Evolutionary conservation across 129 eudicot genomes (phyloP), one percentile per base, ranked within the genome.

Genomic region (Helianthus tuberosus): DNA sequence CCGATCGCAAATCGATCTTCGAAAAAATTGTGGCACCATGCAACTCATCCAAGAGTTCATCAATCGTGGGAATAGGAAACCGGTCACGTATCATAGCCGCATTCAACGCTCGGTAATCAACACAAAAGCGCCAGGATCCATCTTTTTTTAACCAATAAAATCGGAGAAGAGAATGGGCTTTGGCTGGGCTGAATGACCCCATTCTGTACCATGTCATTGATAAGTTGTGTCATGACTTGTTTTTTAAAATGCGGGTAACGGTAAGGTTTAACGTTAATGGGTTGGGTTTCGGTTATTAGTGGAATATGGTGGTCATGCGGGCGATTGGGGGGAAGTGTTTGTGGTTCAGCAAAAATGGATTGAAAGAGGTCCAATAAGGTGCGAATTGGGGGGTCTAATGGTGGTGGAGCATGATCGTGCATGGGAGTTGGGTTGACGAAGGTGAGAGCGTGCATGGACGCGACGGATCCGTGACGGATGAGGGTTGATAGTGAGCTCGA

Each of bases 191-290:
- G n/a, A 6, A 53, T 53, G 0, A 53, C n/a, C 5, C 60, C 60
- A 6, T 53, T 17, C 2, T n/a, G 3, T 2, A 53, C 10, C 60
- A 53, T 53, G 14, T n/a, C 27, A 3, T 2, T 7, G 8, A 15
- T 53, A 6, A 53, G 20, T 38, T n/a, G 17, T 1, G 69, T 64
- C 51, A 38, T 64, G 2, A 64, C 39, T 14, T 64, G 68, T 16
- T 64, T 64, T 14, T 38, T 27, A 11, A 35, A 64, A 23, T 64
- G 69, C 3, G 69, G 51, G 20, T 64, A 64, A 1, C 69, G 27
- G 8, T 64, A 64, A 13, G 11, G 51, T 11, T 38, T 11, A 10
- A 64, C 32, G 5, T 64, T 64, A 7, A 66, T 36, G 0, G 71
- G 55, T 15, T 20, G 3, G 29, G 55, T 0, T 0, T 9, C n/a